phyloP scores from a whole-genome alignment of 495 filamentous ascomycete genomes.

The Penicillium taxi region DNA sequence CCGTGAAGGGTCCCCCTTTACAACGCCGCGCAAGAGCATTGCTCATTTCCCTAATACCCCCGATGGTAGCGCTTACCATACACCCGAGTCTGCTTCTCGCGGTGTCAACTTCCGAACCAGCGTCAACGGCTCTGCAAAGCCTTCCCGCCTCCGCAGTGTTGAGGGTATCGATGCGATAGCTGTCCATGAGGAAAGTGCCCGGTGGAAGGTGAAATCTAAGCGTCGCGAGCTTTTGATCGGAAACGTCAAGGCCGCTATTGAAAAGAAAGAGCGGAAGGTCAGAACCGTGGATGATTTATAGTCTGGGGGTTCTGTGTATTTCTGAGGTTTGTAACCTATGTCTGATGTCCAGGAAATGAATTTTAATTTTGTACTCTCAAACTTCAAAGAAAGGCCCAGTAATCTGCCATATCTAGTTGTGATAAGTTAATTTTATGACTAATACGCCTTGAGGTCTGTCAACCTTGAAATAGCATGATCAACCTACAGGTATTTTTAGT shows the following conservation, averaged over 20 bases:
- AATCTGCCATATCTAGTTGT: neutral
- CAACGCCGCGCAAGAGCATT: constrained; percentile 44
- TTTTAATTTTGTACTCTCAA: constrained; percentile 3
- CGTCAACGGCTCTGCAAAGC: constrained; percentile 41
- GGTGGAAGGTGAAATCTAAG: constrained; percentile 49
- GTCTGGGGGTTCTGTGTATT: neutral
- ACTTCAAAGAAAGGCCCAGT: neutral
- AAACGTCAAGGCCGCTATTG: constrained; percentile 34
- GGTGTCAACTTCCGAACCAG: constrained; percentile 35
- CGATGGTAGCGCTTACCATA: constrained; percentile 45
- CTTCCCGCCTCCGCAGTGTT: constrained; percentile 35
- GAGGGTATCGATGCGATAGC: constrained; percentile 28
- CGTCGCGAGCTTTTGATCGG: constrained; percentile 48
- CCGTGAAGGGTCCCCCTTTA: constrained; percentile 56
- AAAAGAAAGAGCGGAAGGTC: constrained; percentile 30
- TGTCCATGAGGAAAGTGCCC: constrained; percentile 40
- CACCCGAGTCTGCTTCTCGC: constrained; percentile 44
- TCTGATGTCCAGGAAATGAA: neutral
- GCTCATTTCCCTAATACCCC: constrained; percentile 34
- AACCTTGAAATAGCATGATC: no score
- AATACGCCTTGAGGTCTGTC: no score
- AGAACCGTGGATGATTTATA: constrained; percentile 28
- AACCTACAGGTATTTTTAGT: no score
- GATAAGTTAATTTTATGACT: no score
- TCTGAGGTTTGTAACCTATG: constrained; percentile 2